Evolutionary conservation across 163 green algal species (phyloP), one percentile per base, ranked within the genome.

Genomic region (Chloromonas sp.): DNA sequence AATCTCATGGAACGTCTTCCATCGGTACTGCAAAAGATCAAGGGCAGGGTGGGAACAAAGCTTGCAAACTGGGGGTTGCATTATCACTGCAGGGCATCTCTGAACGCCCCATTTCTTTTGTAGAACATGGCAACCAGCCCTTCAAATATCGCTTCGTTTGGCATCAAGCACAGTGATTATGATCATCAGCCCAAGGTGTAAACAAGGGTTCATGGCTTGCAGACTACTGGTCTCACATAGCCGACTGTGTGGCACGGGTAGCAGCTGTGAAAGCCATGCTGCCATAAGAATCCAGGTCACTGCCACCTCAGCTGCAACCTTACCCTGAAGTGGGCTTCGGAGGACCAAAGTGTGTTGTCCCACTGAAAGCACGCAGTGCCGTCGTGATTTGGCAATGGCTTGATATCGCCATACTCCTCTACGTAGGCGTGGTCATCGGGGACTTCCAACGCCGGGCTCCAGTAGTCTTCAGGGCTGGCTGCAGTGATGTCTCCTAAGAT

Each of bases 281-380:
- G 36, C 36, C 36, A 36, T 36, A 36, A 36, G 36, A 36, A 36
- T 36, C 36, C 36, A 36, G 36, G 36, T 36, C 36, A 36, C 36
- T 36, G 36, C 36, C 36, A 36, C 36, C 36, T 36, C 36, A 36
- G 36, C 36, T 36, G 36, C 36, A 36, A 36, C 15, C 86, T 8
- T 61, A 97, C 94, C 92, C 93, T 96, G 93, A 98, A 98, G 92
- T 98, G 96, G 76, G 97, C 94, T 0, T 92, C 94, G 58, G 97
- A 90, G 58, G 78, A 92, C 94, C 95, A 98, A 57, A 98, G 91
- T n/a, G 91, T 95, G 78, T 97, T 89, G 87, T 98, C 96, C 91
- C 92, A 86, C 60, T 82, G 71, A 60, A 98, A 91, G 91, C 94
- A 98, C 83, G 95, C 80, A 0, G 96, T 98, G 82, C 96, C 96